Conservation (phyloP, 2,329 filamentous ascomycete genomes). For the Rhinocladiella mackenziei region DNA sequence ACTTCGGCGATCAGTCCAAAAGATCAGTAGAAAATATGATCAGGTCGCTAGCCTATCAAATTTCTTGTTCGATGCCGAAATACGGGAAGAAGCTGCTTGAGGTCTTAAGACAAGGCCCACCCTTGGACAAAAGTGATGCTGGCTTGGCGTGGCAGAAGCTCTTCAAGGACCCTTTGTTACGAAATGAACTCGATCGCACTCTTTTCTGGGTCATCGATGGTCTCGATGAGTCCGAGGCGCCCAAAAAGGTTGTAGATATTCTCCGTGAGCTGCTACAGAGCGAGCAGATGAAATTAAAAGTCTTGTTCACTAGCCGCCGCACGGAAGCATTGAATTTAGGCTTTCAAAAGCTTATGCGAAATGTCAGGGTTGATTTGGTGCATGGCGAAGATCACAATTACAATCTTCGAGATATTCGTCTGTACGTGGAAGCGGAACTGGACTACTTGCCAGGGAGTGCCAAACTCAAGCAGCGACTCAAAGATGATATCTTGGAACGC, state of each 20-base stretch:
- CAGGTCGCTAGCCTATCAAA: slow-evolving; percentile 32
- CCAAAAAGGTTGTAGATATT: slow-evolving; percentile 18
- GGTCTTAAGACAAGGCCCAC: slow-evolving; percentile 27
- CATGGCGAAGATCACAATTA: slow-evolving; percentile 6
- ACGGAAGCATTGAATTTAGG: slow-evolving; percentile 3
- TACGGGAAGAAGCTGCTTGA: slow-evolving; percentile 27
- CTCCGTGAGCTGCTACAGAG: slow-evolving; percentile 17
- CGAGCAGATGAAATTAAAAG: slow-evolving; percentile 31
- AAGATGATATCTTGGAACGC: slow-evolving; percentile 9
- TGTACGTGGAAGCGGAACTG: slow-evolving; percentile 16
- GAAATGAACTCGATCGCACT: slow-evolving; percentile 22
- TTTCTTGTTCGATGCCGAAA: slow-evolving; percentile 24
- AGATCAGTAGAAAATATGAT: slow-evolving; percentile 26
- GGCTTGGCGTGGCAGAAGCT: slow-evolving; percentile 34
- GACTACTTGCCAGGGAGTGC: slow-evolving; percentile 7
- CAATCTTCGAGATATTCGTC: slow-evolving; percentile 17
- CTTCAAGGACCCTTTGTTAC: slow-evolving; percentile 34
- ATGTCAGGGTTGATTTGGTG: slow-evolving; percentile 2
- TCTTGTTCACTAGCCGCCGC: slow-evolving; percentile 14
- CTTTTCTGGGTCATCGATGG: slow-evolving; percentile 43
- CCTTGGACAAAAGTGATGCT: slow-evolving; percentile 30
- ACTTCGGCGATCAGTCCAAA: slow-evolving; percentile 31
- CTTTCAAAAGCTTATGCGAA: slow-evolving; percentile 6
- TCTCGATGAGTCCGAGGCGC: slow-evolving; percentile 36
- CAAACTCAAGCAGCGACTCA: slow-evolving; percentile 7